Evolutionary conservation across 805 yeast species (phyloP), one percentile per base, ranked within the genome.

Genomic region (Candida endomychidarum): DNA sequence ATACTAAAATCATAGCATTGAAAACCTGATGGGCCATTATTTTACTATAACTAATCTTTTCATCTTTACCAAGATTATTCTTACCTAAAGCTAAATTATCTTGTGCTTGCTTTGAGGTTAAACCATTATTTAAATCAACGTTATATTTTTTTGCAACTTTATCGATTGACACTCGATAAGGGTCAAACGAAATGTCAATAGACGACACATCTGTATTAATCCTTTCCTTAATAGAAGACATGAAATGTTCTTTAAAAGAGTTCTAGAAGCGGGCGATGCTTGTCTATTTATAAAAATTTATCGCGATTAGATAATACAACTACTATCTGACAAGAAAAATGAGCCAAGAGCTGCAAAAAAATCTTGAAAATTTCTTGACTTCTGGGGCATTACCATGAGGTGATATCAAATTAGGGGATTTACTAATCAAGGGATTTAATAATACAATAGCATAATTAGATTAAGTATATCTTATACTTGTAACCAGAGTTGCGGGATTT

Each of bases 121-220:
- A 66, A 4, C 93, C 93, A 38, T 65, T 62, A 4, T 61, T 59
- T 12, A 58, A 46, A 49, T 72, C 63, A 2, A 86, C 70, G 7
- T 58, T 53, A 46, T 65, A 73, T 14, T 53, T 42, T 8, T 58
- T 49, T 15, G 63, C 70, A 9, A 73, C 72, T 37, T 62, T 57
- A 8, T 61, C 56, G 14, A 64, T 54, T 0, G 74, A 22, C 34
- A 60, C 51, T 28, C 70, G 54, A 51, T 65, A 60, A 2, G 68
- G 61, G 32, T 45, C 49, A 15, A 44, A 41, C 3, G 20, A 25
- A 5, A 19, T 14, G 8, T 34, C 38, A 25, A 45, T 14, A 3
- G 47, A 37, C 8, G 47, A 42, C 23, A 43, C 42, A 26, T 47
- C 51, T 5, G 46, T 42, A 23, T 38, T 33, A 8, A 42, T 27